Percentiles rank a stretch among this genome's conserved stretches.
Evolutionary conservation across 1,284 basidiomycete species (phyloP).

Genomic region (Ceratorhiza oryzae-sativae): DNA sequence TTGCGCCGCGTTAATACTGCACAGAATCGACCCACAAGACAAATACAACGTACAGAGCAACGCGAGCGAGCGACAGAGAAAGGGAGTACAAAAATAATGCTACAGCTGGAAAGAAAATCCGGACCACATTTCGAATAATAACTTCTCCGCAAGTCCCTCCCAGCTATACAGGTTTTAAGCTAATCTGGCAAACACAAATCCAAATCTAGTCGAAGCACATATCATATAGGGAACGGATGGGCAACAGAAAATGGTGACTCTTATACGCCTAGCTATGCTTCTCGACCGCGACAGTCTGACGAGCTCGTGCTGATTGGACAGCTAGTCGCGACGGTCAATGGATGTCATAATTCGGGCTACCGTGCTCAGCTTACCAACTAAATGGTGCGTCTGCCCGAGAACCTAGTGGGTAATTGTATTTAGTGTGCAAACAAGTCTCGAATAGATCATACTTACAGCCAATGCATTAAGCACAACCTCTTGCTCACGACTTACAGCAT

Average conservation of each 20-base stretch:
- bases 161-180: slow-evolving; percentile 21
- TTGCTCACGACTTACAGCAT: background rate
- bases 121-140: slow-evolving; percentile 17
- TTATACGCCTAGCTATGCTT: background rate
- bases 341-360: background rate
- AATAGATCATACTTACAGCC: background rate
- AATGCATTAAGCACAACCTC: slow-evolving; percentile 2
- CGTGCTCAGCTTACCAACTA: slow-evolving; percentile 10
- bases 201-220: background rate
- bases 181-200: background rate
- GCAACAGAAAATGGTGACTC: background rate
- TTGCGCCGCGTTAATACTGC: background rate
- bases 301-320: background rate
- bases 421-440: background rate
- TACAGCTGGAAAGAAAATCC: slow-evolving; percentile 35
- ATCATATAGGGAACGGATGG: background rate
- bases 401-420: background rate
- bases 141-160: slow-evolving; percentile 20
- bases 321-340: background rate
- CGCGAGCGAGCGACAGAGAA: background rate
- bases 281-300: too few species aligned
- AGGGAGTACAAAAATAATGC: background rate
- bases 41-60: background rate
- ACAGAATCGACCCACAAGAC: slow-evolving; percentile 1
- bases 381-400: slow-evolving; percentile 5